A percentile compares a stretch with the other conserved stretches of the same genome.
These are phyloP conservation scores for Shiraia sp. DNA, from an alignment of 2,329 filamentous ascomycete species.

Conservation along the genomic window DNA sequence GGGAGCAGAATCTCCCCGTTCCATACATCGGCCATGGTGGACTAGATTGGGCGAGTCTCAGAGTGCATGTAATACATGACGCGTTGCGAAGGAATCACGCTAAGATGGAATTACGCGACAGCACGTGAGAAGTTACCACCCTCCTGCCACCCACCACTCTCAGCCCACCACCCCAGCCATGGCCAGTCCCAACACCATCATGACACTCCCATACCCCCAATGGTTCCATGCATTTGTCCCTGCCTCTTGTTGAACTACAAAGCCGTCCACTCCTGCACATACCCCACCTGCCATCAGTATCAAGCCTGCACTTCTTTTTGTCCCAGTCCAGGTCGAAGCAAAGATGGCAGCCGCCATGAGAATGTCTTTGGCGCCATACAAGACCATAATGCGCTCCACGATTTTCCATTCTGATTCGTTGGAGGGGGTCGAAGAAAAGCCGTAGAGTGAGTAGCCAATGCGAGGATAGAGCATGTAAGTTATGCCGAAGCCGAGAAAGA, in stretches of 20 bases:
- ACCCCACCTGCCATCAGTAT: constrained; percentile 48
- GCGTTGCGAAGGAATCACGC: too few species aligned
- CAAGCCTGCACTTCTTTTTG: constrained; percentile 47
- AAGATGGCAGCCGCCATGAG: constrained; percentile 53
- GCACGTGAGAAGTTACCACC: constrained; percentile 2
- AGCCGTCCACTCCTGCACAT: constrained; percentile 54
- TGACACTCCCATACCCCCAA: constrained; percentile 50
- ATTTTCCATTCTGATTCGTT: constrained; percentile 40
- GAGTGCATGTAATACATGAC: too few species aligned
- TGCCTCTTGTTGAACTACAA: constrained; percentile 40
- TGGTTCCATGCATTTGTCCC: constrained; percentile 54
- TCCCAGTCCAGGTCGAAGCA: constrained; percentile 45
- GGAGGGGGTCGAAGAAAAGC: constrained; percentile 32
- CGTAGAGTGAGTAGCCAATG: constrained; percentile 45
- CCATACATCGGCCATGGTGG: constrained; percentile 40
- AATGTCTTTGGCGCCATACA: constrained; percentile 56
- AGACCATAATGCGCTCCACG: constrained; percentile 50
- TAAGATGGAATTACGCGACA: too few species aligned
- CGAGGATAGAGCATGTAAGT: constrained; percentile 46
- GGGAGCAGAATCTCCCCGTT: constrained; percentile 38
- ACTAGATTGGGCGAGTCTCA: too few species aligned
- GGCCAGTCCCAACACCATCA: constrained; percentile 44
- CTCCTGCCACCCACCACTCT: background rate
- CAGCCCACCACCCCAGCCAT: constrained; percentile 35
- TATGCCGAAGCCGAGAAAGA: constrained; percentile 44